Conservation (phyloP, 1,284 basidiomycete species). For the Mycena sp. region DNA sequence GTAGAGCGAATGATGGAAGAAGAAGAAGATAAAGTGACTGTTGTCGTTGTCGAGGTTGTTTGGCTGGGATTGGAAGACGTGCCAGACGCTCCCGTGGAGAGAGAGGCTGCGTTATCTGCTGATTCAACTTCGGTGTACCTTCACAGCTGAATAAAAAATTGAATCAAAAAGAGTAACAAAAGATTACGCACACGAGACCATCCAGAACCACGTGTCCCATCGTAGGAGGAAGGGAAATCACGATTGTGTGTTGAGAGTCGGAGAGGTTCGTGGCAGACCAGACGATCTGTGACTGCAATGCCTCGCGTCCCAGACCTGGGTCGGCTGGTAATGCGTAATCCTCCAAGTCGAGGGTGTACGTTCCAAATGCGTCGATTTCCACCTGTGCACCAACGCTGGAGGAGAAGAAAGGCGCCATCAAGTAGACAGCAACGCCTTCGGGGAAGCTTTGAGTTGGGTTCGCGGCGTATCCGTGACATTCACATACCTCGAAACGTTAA, state of each 20-base stretch:
- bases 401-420: constrained; percentile 12
- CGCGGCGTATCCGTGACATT: neutral
- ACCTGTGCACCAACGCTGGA: constrained; percentile 13
- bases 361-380: constrained; percentile 7
- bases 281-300: constrained; percentile 6
- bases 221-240: constrained; percentile 1
- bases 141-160: no score
- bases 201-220: constrained; percentile 1
- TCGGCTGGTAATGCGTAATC: neutral
- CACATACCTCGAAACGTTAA: constrained; percentile 11
- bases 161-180: neutral
- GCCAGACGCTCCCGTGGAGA: no score
- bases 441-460: neutral
- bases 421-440: constrained; percentile 15
- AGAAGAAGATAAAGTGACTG: neutral
- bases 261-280: constrained; percentile 9
- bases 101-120: no score
- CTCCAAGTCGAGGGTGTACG: constrained; percentile 8
- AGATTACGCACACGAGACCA: constrained; percentile 13
- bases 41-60: constrained; percentile 1
- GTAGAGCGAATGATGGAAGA: neutral
- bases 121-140: no score
- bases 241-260: constrained; percentile 7
- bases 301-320: neutral
- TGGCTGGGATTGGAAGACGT: neutral